Evolutionary conservation across 2,329 filamentous ascomycete species (phyloP).

Genomic region (Chalaropsis thielavioides): DNA sequence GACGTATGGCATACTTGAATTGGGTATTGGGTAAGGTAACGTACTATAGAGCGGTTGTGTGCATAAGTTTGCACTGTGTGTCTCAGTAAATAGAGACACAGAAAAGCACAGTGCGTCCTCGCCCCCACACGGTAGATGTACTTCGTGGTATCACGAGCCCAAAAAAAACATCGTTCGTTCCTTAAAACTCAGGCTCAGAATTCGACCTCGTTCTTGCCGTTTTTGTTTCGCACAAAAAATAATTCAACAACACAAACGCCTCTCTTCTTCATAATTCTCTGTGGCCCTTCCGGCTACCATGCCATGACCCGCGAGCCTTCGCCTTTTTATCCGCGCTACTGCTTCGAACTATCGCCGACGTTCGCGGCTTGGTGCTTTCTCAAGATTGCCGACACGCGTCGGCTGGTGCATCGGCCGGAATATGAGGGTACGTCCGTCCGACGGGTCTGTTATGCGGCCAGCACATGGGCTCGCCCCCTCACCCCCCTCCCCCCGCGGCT

Average conservation of each 20-base stretch:
- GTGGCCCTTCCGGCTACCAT: conserved; percentile 23
- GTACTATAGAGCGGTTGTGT: too few species aligned
- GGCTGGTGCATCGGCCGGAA: conserved; percentile 33
- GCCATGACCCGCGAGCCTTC: conserved; percentile 33
- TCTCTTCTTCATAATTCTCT: background rate
- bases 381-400: conserved; percentile 35
- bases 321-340: conserved; percentile 44
- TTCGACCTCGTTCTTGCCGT: too few species aligned
- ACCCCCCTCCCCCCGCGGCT: too few species aligned
- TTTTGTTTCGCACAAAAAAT: too few species aligned
- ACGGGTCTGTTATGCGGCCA: background rate
- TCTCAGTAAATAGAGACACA: background rate
- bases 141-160: background rate
- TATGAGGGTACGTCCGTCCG: conserved; percentile 34
- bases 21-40: too few species aligned
- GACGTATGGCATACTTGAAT: too few species aligned
- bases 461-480: background rate
- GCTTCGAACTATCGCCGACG: conserved; percentile 48
- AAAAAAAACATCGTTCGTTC: background rate
- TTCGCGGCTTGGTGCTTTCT: conserved; percentile 46
- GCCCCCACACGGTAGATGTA: background rate
- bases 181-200: background rate
- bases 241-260: background rate
- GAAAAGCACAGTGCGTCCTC: background rate
- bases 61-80: background rate